Conservation (phyloP, 768 basidiomycete genomes). For the Tephrocybe sp. region DNA sequence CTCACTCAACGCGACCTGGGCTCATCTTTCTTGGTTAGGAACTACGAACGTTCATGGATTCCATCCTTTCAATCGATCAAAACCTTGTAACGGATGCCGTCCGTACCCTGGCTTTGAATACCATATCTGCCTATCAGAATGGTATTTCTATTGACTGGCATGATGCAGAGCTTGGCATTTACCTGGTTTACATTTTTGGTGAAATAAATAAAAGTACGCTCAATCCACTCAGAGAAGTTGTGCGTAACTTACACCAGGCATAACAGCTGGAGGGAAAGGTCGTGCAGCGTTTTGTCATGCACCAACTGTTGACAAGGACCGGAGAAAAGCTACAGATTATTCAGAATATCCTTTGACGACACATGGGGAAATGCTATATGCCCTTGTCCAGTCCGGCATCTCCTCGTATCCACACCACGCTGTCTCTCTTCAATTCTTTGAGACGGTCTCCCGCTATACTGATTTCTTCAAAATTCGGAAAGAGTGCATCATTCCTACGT, state of each 20-base stretch:
- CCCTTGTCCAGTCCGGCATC: slow-evolving; percentile 82
- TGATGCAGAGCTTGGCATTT: slow-evolving; percentile 91
- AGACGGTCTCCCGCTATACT: slow-evolving; percentile 86
- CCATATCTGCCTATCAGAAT: slow-evolving; percentile 68
- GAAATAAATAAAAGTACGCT: slow-evolving; percentile 85
- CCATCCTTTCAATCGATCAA: slow-evolving; percentile 82
- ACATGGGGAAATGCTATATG: slow-evolving; percentile 87
- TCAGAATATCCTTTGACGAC: slow-evolving; percentile 82
- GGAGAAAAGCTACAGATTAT: slow-evolving; percentile 66
- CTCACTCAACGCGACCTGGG: too few species aligned
- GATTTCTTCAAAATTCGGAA: slow-evolving; percentile 97
- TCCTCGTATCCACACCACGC: slow-evolving; percentile 80
- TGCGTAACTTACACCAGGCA: slow-evolving; percentile 8
- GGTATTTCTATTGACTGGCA: slow-evolving; percentile 80
- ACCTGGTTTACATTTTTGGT: slow-evolving; percentile 91
- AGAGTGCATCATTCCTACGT: slow-evolving; percentile 81
- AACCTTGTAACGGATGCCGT: slow-evolving; percentile 81
- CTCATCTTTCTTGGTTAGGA: too few species aligned
- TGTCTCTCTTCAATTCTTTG: slow-evolving; percentile 90
- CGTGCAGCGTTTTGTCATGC: slow-evolving; percentile 85
- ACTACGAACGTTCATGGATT: slow-evolving; percentile 82
- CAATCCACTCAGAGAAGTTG: background rate
- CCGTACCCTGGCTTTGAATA: slow-evolving; percentile 68
- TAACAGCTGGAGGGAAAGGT: slow-evolving; percentile 71
- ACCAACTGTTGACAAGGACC: slow-evolving; percentile 65